phyloP scores from a whole-genome alignment of 257 asterid species.

The Jacaranda copaia region DNA sequence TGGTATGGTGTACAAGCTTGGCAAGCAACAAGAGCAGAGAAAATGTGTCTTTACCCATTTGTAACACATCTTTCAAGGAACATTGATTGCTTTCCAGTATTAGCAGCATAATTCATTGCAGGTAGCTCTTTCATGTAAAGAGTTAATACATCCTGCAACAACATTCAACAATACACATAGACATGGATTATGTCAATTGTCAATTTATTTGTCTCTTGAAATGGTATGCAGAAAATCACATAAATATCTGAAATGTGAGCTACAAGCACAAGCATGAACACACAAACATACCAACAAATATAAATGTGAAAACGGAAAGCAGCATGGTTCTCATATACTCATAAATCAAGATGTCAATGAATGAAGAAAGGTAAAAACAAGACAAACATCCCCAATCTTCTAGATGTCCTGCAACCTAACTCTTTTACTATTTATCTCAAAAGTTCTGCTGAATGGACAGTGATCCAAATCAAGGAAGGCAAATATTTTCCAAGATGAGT shows the following conservation, averaged over 20 bases:
- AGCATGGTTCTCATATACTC: slow-evolving; percentile 2
- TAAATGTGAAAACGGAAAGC: slow-evolving; percentile 2
- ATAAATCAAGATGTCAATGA: neutral
- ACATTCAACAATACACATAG: slow-evolving; percentile 16
- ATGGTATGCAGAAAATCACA: neutral
- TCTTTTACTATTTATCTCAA: neutral
- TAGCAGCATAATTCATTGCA: slow-evolving; percentile 90
- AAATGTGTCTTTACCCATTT: slow-evolving; percentile 62
- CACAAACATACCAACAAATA: neutral
- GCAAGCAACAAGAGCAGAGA: slow-evolving; percentile 10
- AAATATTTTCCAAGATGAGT: neutral
- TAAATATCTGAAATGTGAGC: neutral
- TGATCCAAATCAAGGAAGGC: neutral
- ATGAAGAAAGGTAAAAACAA: neutral
- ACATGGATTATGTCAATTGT: slow-evolving; percentile 6
- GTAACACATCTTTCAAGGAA: slow-evolving; percentile 89
- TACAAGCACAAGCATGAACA: neutral
- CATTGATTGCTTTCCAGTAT: slow-evolving; percentile 85
- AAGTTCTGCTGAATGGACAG: neutral
- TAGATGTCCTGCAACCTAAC: neutral
- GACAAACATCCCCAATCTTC: neutral
- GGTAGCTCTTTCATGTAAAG: slow-evolving; percentile 86
- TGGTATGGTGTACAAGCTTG: slow-evolving; percentile 13
- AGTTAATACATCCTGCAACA: slow-evolving; percentile 67
- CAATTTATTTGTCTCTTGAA: neutral